Evolutionary conservation across 23 red algal genomes (phyloP).

Genomic region (Gracilaria gracilis): DNA sequence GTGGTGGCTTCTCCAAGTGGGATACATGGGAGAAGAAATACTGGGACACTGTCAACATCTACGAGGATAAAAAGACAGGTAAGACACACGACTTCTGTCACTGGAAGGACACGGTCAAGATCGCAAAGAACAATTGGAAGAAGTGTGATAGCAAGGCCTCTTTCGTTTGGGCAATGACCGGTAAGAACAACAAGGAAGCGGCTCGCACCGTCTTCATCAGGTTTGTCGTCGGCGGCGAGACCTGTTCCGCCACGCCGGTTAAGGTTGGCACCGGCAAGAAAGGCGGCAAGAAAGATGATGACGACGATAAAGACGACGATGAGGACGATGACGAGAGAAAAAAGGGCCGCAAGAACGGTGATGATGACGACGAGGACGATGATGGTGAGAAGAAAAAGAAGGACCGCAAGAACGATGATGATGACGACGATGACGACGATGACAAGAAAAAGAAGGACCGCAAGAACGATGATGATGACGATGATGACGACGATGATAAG

Average conservation of each 20-base stretch:
- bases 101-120: neutral
- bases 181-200: no score
- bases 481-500: neutral
- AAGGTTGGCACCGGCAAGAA: conserved; percentile 2
- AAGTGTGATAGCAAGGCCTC: neutral
- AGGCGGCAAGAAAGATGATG: neutral
- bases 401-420: neutral
- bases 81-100: neutral
- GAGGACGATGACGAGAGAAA: neutral
- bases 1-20: neutral
- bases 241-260: neutral
- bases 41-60: neutral
- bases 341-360: neutral
- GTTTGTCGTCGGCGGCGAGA: neutral
- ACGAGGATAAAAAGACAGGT: neutral
- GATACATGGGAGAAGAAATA: neutral
- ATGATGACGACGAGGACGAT: conserved; percentile 7
- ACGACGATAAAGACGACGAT: conserved; percentile 1
- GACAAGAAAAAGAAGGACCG: neutral
- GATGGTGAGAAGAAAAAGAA: neutral
- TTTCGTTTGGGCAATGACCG: neutral
- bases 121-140: neutral
- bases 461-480: no score
- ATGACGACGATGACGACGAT: neutral
- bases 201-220: neutral